Percentiles rank a stretch among this genome's conserved stretches.
phyloP scores from a whole-genome alignment of 805 yeast species.

The Kodamaea hsintzibuensis region DNA sequence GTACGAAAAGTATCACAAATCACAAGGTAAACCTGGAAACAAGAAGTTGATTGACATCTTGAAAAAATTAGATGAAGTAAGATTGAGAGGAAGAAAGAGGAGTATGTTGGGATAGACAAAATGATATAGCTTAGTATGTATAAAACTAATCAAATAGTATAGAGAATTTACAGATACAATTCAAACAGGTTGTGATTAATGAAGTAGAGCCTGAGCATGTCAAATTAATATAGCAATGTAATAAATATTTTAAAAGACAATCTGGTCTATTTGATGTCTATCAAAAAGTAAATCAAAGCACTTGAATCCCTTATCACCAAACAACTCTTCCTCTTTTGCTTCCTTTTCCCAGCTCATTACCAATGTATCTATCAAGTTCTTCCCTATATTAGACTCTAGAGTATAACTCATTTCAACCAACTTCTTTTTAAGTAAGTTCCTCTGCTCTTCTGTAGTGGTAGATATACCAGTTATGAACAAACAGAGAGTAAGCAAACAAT shows the following conservation, averaged over 20 bases:
- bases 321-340: constrained; percentile 2
- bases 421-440: constrained; percentile 2
- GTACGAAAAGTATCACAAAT: constrained; percentile 44
- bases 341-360: constrained; percentile 13
- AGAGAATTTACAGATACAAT: background rate
- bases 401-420: constrained; percentile 3
- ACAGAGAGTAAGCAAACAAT: constrained; percentile 11
- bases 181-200: background rate
- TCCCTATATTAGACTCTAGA: constrained; percentile 12
- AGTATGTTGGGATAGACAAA: constrained; percentile 73
- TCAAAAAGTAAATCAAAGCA: constrained; percentile 15
- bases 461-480: constrained; percentile 12
- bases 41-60: constrained; percentile 54
- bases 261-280: constrained; percentile 11
- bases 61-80: constrained; percentile 74
- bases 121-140: too few species aligned
- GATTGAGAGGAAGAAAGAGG: constrained; percentile 92
- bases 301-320: constrained; percentile 14
- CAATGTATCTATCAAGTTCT: constrained; percentile 10
- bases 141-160: background rate
- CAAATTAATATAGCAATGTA: too few species aligned
- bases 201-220: too few species aligned
- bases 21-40: constrained; percentile 32
- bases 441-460: constrained; percentile 2
- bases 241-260: constrained; percentile 13